phyloP scores from a whole-genome alignment of 345 rosid species.

The Litchi chinensis region DNA sequence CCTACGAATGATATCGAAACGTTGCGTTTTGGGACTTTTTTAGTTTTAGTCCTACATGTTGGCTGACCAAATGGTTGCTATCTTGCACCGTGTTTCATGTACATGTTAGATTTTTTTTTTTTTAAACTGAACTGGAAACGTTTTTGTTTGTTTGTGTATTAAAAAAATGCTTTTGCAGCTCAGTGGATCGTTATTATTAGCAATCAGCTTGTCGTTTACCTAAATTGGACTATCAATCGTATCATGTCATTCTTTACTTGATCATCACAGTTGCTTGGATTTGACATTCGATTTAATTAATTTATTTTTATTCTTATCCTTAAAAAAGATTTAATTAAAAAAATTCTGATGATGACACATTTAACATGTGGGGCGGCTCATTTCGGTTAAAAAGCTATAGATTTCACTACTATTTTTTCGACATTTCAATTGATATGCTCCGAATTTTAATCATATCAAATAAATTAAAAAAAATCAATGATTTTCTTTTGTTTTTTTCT shows the following conservation, averaged over 20 bases:
- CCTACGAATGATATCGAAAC: neutral
- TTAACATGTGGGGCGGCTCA: neutral
- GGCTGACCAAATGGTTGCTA: conserved; percentile 20
- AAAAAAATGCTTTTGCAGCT: neutral
- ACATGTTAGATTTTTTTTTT: neutral
- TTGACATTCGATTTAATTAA: neutral
- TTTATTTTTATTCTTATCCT: neutral
- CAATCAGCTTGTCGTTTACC: neutral
- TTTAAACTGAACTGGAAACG: no score
- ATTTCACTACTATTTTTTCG: neutral
- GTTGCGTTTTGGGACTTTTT: neutral
- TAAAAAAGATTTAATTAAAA: neutral
- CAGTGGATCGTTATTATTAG: neutral
- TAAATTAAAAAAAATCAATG: no score
- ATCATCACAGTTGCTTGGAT: neutral
- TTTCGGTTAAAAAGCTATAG: neutral
- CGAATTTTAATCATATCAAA: no score
- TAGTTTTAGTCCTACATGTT: conserved; percentile 15
- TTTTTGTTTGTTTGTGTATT: neutral
- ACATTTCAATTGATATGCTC: neutral
- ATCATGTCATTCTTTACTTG: conserved; percentile 2
- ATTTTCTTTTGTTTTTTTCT: no score
- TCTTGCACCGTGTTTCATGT: neutral
- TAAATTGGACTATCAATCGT: neutral
- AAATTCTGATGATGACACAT: neutral